phyloP scores from a whole-genome alignment of 2,329 filamentous ascomycete genomes.

The Ophiostoma piceae region DNA sequence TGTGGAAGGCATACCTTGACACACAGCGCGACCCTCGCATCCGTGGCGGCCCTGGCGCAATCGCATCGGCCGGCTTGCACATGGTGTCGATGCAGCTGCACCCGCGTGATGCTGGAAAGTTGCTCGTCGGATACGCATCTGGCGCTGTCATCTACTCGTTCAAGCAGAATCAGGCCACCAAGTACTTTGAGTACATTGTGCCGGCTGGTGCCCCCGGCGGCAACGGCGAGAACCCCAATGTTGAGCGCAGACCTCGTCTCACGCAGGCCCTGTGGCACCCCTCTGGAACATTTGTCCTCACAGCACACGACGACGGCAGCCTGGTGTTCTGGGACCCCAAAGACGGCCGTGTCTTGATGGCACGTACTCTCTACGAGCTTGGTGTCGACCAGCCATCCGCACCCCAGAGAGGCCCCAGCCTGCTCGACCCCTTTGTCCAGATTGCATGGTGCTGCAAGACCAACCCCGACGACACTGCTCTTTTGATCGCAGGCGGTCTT shows the following conservation, averaged over 20 bases:
- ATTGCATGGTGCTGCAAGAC: conserved; percentile 91
- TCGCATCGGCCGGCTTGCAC: conserved; percentile 36
- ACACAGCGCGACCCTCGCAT: conserved; percentile 4
- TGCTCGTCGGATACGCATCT: conserved; percentile 84
- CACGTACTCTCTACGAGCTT: conserved; percentile 69
- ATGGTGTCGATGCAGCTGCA: conserved; percentile 80
- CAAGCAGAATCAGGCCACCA: conserved; percentile 75
- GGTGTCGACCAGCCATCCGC: conserved; percentile 63
- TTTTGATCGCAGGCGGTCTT: conserved; percentile 80
- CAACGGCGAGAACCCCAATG: conserved; percentile 58
- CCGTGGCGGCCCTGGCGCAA: not conserved
- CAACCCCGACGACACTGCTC: conserved; percentile 86
- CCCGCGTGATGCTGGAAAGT: conserved; percentile 83
- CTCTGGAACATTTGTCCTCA: conserved; percentile 82
- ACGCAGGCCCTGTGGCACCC: conserved; percentile 91
- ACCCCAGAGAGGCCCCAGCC: conserved; percentile 45
- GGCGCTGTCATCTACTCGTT: conserved; percentile 90
- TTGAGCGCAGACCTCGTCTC: conserved; percentile 64
- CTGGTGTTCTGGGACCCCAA: conserved; percentile 92
- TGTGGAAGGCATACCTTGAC: conserved; percentile 55
- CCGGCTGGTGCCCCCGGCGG: conserved; percentile 80
- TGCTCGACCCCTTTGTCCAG: conserved; percentile 69
- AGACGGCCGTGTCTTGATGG: conserved; percentile 77
- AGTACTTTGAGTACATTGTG: conserved; percentile 78
- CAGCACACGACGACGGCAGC: conserved; percentile 83